Evolutionary conservation across 441 rosid genomes (phyloP).

Genomic region (Isatis lusitanica): DNA sequence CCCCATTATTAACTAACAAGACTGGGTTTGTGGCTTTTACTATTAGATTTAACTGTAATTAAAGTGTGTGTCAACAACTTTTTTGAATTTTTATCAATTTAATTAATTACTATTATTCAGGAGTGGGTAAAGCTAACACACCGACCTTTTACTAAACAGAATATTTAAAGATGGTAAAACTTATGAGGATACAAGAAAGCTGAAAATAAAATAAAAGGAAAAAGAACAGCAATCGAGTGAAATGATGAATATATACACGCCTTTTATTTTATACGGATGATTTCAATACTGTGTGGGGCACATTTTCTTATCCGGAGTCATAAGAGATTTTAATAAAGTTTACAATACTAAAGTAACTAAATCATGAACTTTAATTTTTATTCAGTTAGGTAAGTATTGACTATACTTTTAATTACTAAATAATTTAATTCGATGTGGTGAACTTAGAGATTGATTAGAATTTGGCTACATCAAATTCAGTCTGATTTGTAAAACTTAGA

Average conservation of each 20-base stretch:
- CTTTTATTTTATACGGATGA: background rate
- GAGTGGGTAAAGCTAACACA: conserved; percentile 41
- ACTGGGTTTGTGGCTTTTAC: conserved; percentile 2
- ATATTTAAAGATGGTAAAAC: background rate
- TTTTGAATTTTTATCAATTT: conserved; percentile 18
- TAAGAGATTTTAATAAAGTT: background rate
- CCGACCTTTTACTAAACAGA: conserved; percentile 18
- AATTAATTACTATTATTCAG: conserved; percentile 7
- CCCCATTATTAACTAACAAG: background rate
- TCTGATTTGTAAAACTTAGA: too few species aligned
- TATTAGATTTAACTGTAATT: conserved; percentile 8
- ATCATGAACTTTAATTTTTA: background rate
- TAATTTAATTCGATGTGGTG: too few species aligned
- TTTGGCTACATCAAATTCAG: too few species aligned
- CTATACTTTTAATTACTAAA: background rate
- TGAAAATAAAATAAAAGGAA: background rate
- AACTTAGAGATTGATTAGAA: too few species aligned
- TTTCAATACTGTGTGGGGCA: background rate
- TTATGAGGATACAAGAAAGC: conserved; percentile 22
- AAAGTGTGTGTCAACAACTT: conserved; percentile 9
- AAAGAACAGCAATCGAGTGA: conserved; percentile 29
- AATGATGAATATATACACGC: conserved; percentile 13
- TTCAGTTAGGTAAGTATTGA: background rate
- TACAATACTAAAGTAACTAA: background rate
- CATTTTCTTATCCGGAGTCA: conserved; percentile 3